Evolutionary conservation across 176 grass and related monocot species (phyloP).

Genomic region (Avena sativa): DNA sequence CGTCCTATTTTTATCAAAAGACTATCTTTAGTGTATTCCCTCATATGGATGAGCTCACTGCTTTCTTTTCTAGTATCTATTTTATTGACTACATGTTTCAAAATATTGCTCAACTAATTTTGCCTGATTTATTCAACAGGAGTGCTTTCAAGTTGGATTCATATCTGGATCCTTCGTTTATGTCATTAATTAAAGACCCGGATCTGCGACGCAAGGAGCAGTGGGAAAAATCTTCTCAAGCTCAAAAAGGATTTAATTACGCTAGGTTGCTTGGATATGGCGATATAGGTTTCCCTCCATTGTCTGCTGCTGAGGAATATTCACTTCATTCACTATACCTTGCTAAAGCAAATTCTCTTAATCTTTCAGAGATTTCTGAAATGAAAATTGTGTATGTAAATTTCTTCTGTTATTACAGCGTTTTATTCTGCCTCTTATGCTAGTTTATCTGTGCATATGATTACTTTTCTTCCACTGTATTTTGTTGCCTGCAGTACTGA

Average conservation of each 20-base stretch:
- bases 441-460: conserved; percentile 1
- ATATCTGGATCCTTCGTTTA: conserved; percentile 88
- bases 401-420: conserved; percentile 8
- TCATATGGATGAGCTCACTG: conserved; percentile 4
- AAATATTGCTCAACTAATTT: conserved; percentile 32
- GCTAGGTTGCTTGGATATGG: conserved; percentile 91
- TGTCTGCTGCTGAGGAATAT: conserved; percentile 96
- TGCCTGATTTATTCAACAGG: conserved; percentile 55
- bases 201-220: conserved; percentile 80
- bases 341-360: conserved; percentile 96
- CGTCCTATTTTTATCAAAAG: neutral
- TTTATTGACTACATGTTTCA: conserved; percentile 21
- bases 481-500: conserved; percentile 13
- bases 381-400: conserved; percentile 95
- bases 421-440: conserved; percentile 24
- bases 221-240: conserved; percentile 76
- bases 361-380: conserved; percentile 97
- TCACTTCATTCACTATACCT: conserved; percentile 98
- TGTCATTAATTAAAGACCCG: conserved; percentile 98
- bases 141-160: conserved; percentile 85
- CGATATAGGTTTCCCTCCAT: conserved; percentile 75
- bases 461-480: neutral
- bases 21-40: neutral
- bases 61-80: neutral
- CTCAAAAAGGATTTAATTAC: conserved; percentile 93